Conservation (phyloP, 1,284 basidiomycete species). For the Meripilus lineatus region DNA sequence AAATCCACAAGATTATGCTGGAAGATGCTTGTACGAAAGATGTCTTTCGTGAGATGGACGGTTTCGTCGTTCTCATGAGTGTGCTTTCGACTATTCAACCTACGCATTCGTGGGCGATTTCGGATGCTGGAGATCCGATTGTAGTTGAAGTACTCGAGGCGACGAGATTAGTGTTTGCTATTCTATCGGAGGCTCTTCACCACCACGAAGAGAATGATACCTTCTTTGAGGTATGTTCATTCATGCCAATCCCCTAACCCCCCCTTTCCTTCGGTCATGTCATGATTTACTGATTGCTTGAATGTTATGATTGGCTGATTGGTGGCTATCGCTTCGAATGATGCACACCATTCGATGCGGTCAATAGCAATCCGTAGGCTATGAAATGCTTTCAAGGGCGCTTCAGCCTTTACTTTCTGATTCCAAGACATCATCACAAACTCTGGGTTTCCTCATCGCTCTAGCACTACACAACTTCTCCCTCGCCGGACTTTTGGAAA, state of each 20-base stretch:
- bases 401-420: constrained; percentile 46
- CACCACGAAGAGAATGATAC: constrained; percentile 49
- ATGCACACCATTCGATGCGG: background rate
- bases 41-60: constrained; percentile 74
- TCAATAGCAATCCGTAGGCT: constrained; percentile 59
- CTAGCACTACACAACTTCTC: constrained; percentile 61
- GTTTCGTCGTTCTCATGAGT: constrained; percentile 69
- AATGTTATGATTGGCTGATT: too few species aligned
- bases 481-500: constrained; percentile 45
- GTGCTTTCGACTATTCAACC: constrained; percentile 55
- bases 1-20: constrained; percentile 56
- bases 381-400: constrained; percentile 53
- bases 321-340: background rate
- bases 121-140: constrained; percentile 38
- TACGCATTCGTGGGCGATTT: constrained; percentile 28
- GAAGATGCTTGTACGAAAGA: constrained; percentile 62
- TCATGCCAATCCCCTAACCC: too few species aligned
- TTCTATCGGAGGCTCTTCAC: constrained; percentile 59
- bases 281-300: too few species aligned
- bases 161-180: constrained; percentile 52
- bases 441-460: constrained; percentile 58
- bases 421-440: constrained; percentile 42
- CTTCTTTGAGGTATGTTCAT: constrained; percentile 69
- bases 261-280: too few species aligned
- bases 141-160: constrained; percentile 46